A percentile compares a stretch with the other conserved stretches of the same genome.
Conservation (phyloP, 768 basidiomycete species). For the Tulasnella sp. region DNA sequence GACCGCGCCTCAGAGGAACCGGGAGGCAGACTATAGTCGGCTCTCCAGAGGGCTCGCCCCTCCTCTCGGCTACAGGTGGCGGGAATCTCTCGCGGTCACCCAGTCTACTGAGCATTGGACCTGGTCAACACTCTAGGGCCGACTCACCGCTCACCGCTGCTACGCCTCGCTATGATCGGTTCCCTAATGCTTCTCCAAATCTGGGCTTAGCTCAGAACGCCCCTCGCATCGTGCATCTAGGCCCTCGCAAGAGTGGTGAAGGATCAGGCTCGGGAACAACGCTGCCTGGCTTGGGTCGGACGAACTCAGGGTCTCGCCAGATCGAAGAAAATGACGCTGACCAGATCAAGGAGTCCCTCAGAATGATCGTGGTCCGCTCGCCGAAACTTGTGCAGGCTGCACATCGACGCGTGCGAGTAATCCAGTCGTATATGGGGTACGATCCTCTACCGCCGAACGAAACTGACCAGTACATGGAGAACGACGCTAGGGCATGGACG, state of each 20-base stretch:
- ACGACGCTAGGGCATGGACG: slow-evolving; percentile 38
- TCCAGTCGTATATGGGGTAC: slow-evolving; percentile 57
- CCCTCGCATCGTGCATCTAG: slow-evolving; percentile 50
- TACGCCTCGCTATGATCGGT: slow-evolving; percentile 32
- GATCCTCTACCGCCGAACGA: slow-evolving; percentile 42
- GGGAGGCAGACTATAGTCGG: not conserved
- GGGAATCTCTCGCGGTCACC: slow-evolving; percentile 43
- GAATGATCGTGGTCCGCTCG: not conserved
- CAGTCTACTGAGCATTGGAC: slow-evolving; percentile 29
- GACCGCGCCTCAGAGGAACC: slow-evolving; percentile 14
- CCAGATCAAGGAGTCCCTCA: not conserved
- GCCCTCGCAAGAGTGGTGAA: slow-evolving; percentile 35
- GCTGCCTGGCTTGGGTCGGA: slow-evolving; percentile 8
- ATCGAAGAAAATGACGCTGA: not conserved
- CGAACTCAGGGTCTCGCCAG: not conserved
- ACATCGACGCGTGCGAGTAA: slow-evolving; percentile 39
- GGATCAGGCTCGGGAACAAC: slow-evolving; percentile 3
- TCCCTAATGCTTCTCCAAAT: slow-evolving; percentile 29
- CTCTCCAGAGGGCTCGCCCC: slow-evolving; percentile 17
- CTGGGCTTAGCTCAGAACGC: slow-evolving; percentile 29
- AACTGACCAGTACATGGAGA: slow-evolving; percentile 20
- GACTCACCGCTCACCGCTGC: slow-evolving; percentile 1
- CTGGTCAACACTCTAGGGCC: not conserved
- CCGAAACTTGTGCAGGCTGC: slow-evolving; percentile 4
- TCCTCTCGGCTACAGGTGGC: slow-evolving; percentile 29